Conservation (phyloP, 192 early-diverging fungal genomes). For the Coemansia sp. region DNA sequence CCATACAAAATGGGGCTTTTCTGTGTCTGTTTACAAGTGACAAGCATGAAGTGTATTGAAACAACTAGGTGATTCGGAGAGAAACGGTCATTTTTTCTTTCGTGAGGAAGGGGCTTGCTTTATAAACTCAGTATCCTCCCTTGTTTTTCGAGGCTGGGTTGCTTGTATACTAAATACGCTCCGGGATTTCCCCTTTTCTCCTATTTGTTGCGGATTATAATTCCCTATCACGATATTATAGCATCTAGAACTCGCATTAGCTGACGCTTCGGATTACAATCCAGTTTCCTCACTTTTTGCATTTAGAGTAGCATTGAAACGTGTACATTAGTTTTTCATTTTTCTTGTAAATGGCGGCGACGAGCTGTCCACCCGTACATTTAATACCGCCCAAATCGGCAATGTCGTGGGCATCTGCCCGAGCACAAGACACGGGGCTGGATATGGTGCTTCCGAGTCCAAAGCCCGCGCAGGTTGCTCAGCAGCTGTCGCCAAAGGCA, state of each 20-base stretch:
- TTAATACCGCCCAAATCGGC: not conserved
- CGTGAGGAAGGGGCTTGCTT: not conserved
- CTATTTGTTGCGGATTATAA: not conserved
- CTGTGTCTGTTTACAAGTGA: slow-evolving; percentile 1
- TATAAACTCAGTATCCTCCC: not conserved
- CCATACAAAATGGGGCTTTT: not conserved
- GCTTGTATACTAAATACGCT: not conserved
- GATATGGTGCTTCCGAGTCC: not conserved
- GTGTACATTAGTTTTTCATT: not conserved
- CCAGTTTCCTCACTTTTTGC: slow-evolving; percentile 1
- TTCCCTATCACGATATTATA: not conserved
- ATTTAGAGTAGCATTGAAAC: not conserved
- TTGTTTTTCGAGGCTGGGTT: not conserved
- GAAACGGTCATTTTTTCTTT: too few relatives aligned
- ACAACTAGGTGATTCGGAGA: not conserved
- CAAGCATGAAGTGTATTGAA: not conserved
- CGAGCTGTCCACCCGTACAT: not conserved
- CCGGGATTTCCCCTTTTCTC: not conserved
- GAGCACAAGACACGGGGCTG: not conserved
- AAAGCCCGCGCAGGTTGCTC: not conserved
- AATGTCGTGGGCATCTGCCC: not conserved
- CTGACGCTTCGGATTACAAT: not conserved
- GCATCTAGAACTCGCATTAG: not conserved
- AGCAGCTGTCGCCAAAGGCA: slow-evolving; percentile 8
- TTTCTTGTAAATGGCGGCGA: not conserved